These are phyloP conservation scores for Pelargonium myrrhifolium DNA, from an alignment of 441 rosid species.

Conservation along the genomic window DNA sequence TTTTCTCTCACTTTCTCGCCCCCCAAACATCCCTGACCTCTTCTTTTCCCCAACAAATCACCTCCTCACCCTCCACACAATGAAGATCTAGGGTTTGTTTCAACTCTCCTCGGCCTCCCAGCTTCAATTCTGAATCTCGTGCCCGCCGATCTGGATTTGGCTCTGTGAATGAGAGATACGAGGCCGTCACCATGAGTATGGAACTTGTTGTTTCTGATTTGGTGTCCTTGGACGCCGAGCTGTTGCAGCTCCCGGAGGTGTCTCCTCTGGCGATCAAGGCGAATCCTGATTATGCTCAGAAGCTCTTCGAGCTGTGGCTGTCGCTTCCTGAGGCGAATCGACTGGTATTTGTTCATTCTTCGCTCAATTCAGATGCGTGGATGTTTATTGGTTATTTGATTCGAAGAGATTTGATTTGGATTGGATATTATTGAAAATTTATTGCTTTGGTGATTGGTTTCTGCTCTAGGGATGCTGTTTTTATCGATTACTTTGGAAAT, in stretches of 20 bases:
- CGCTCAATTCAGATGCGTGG: neutral
- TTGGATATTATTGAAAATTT: neutral
- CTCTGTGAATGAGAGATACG: constrained; percentile 25
- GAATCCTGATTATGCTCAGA: constrained; percentile 60
- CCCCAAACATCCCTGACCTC: constrained; percentile 4
- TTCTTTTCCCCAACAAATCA: neutral
- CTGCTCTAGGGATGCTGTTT: neutral
- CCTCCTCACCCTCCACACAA: neutral
- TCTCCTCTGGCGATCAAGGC: constrained; percentile 64
- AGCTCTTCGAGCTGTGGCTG: constrained; percentile 89
- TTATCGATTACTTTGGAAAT: neutral
- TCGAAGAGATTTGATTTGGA: neutral
- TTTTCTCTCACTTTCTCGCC: neutral
- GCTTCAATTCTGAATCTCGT: constrained; percentile 1
- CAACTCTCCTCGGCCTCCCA: neutral
- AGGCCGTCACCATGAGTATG: constrained; percentile 27
- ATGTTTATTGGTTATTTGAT: neutral
- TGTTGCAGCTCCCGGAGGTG: constrained; percentile 77
- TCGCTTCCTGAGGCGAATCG: constrained; percentile 81
- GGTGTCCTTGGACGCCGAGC: constrained; percentile 66
- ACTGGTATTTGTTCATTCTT: constrained; percentile 39
- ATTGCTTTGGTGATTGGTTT: neutral
- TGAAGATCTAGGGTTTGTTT: constrained; percentile 24
- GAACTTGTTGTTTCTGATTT: constrained; percentile 52
- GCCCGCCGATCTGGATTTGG: constrained; percentile 17